A percentile compares a stretch with the other conserved stretches of the same genome.
Evolutionary conservation across 768 basidiomycete genomes (phyloP).

Genomic region (Suillus hirtellus): DNA sequence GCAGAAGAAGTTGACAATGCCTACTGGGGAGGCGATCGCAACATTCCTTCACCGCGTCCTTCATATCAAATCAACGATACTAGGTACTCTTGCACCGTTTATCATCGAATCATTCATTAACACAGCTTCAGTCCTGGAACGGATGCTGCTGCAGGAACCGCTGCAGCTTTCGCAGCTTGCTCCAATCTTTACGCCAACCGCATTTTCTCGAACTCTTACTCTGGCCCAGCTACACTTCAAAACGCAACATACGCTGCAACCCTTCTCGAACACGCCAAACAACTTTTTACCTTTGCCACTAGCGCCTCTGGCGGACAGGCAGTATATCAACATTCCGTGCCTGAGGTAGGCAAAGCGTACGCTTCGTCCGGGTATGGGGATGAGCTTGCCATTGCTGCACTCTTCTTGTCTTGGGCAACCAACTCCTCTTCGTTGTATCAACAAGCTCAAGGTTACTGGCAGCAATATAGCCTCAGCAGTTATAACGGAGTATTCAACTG

Average conservation of each 20-base stretch:
- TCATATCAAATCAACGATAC: constrained; percentile 79
- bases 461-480: constrained; percentile 52
- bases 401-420: constrained; percentile 74
- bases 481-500: constrained; percentile 77
- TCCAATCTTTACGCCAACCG: constrained; percentile 75
- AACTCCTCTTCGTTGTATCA: constrained; percentile 59
- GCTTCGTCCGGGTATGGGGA: constrained; percentile 71
- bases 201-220: constrained; percentile 52
- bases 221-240: constrained; percentile 63
- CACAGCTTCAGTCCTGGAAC: constrained; percentile 65
- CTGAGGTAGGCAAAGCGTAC: constrained; percentile 63
- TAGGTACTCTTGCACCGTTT: constrained; percentile 30
- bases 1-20: constrained; percentile 65
- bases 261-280: constrained; percentile 72
- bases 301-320: constrained; percentile 51
- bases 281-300: constrained; percentile 76
- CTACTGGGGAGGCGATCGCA: constrained; percentile 89
- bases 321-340: constrained; percentile 71
- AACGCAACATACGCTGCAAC: constrained; percentile 72
- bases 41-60: constrained; percentile 72
- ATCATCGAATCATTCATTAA: constrained; percentile 2
- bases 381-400: constrained; percentile 72
- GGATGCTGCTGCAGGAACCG: constrained; percentile 80
- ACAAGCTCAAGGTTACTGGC: constrained; percentile 64
- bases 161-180: constrained; percentile 87